Percentiles rank a stretch among this genome's conserved stretches.
Conservation (phyloP, 1,284 basidiomycete species). For the Cryptococcus jaspeensis region DNA sequence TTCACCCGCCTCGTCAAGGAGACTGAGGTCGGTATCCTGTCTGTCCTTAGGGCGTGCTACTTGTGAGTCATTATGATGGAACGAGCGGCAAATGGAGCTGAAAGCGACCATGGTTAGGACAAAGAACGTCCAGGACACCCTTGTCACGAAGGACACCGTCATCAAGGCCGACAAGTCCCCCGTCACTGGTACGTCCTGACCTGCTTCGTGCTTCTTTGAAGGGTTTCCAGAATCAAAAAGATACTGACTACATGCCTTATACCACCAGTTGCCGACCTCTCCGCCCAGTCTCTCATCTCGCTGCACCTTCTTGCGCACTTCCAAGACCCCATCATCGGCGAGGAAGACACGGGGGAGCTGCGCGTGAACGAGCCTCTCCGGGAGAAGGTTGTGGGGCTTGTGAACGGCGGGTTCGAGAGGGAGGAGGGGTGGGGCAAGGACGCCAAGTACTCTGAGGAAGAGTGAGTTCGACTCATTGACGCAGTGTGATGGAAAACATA, state of each 20-base stretch:
- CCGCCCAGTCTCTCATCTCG: slow-evolving; percentile 85
- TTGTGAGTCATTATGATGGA: slow-evolving; percentile 29
- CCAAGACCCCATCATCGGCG: slow-evolving; percentile 85
- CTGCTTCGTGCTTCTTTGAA: too few species aligned
- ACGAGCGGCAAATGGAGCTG: too few species aligned
- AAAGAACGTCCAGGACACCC: slow-evolving; percentile 79
- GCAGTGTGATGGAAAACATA: slow-evolving; percentile 48
- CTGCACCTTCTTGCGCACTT: slow-evolving; percentile 73
- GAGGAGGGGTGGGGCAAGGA: slow-evolving; percentile 44
- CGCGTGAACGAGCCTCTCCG: slow-evolving; percentile 60
- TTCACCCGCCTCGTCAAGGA: slow-evolving; percentile 41
- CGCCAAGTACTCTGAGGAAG: slow-evolving; percentile 40
- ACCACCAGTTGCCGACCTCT: slow-evolving; percentile 76
- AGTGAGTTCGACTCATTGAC: slow-evolving; percentile 52
- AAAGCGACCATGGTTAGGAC: slow-evolving; percentile 57
- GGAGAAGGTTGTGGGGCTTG: slow-evolving; percentile 73
- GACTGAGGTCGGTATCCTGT: slow-evolving; percentile 71
- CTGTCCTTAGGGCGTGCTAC: slow-evolving; percentile 82
- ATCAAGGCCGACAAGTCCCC: slow-evolving; percentile 94
- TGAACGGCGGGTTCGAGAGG: slow-evolving; percentile 70
- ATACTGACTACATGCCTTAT: neutral
- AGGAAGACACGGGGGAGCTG: slow-evolving; percentile 87
- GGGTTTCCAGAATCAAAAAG: too few species aligned
- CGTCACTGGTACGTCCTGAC: slow-evolving; percentile 70
- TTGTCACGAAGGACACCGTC: slow-evolving; percentile 82